Percentiles rank a stretch among this genome's conserved stretches.
phyloP scores from a whole-genome alignment of 2,329 filamentous ascomycete genomes.

The Elsinoe australis region DNA sequence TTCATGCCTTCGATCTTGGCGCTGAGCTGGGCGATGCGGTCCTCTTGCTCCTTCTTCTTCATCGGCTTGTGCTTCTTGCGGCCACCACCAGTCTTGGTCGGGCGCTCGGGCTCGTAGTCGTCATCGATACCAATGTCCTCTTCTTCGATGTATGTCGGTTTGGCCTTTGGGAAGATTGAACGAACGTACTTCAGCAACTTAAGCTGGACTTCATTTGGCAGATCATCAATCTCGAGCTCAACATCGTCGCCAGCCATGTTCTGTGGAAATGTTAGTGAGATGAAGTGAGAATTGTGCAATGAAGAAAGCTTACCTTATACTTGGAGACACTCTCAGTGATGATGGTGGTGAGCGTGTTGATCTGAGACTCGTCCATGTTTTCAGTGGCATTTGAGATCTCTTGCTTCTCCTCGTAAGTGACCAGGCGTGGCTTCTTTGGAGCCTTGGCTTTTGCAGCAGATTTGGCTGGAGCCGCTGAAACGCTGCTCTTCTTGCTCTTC shows the following conservation, averaged over 20 bases:
- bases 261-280: too few relatives aligned
- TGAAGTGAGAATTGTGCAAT: too few relatives aligned
- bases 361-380: conserved; percentile 67
- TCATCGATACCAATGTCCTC: conserved; percentile 39
- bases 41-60: conserved; percentile 64
- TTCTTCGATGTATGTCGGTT: conserved; percentile 25
- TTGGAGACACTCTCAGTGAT: conserved; percentile 77
- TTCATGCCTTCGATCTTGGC: conserved; percentile 43
- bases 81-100: conserved; percentile 40
- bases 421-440: conserved; percentile 55
- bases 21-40: conserved; percentile 56
- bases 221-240: conserved; percentile 58
- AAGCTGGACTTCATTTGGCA: conserved; percentile 47
- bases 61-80: conserved; percentile 71
- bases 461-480: conserved; percentile 26
- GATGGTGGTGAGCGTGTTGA: conserved; percentile 74
- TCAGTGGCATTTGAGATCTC: conserved; percentile 57
- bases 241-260: conserved; percentile 51
- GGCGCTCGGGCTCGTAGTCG: conserved; percentile 41
- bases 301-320: conserved; percentile 58
- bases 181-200: conserved; percentile 50
- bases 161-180: conserved; percentile 31
- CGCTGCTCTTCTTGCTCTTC: conserved; percentile 31
- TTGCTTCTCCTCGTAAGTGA: conserved; percentile 76
- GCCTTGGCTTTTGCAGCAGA: conserved; percentile 47